Conservation (phyloP, 371 early-diverging fungal species). For the Entomophthora muscae region DNA sequence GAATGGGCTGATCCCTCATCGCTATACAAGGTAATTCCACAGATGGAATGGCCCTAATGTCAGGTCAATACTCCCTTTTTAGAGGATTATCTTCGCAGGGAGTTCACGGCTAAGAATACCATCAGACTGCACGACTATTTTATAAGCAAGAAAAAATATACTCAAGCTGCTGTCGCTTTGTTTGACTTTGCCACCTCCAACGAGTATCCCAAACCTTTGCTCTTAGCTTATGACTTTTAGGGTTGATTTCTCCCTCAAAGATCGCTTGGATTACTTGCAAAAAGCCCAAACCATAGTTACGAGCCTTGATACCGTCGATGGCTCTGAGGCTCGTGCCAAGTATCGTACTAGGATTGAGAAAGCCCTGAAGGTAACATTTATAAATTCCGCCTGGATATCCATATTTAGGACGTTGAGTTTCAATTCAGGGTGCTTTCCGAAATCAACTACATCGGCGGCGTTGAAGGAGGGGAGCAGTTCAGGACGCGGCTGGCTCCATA, state of each 20-base stretch:
- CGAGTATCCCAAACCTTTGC: not conserved
- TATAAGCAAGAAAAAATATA: not conserved
- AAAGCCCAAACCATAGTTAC: not conserved
- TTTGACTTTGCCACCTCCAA: not conserved
- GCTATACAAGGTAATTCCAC: not conserved
- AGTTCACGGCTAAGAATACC: not conserved
- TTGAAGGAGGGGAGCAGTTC: not conserved
- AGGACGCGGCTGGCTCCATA: not conserved
- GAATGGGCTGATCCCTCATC: not conserved
- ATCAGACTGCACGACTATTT: not conserved
- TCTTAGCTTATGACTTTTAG: not conserved
- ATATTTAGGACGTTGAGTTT: not conserved
- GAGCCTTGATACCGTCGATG: not conserved
- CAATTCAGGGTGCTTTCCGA: not conserved
- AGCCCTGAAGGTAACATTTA: not conserved
- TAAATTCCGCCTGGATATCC: not conserved
- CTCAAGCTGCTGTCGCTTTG: not conserved
- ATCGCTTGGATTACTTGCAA: not conserved
- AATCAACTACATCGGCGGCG: not conserved
- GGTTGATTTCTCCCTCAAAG: not conserved
- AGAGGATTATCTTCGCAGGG: not conserved
- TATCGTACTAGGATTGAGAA: not conserved
- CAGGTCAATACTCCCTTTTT: not conserved
- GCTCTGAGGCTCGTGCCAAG: not conserved
- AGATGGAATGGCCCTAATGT: not conserved